These are phyloP conservation scores for Aschersonia sp. DNA, from an alignment of 2,329 filamentous ascomycete genomes.

Conservation along the genomic window DNA sequence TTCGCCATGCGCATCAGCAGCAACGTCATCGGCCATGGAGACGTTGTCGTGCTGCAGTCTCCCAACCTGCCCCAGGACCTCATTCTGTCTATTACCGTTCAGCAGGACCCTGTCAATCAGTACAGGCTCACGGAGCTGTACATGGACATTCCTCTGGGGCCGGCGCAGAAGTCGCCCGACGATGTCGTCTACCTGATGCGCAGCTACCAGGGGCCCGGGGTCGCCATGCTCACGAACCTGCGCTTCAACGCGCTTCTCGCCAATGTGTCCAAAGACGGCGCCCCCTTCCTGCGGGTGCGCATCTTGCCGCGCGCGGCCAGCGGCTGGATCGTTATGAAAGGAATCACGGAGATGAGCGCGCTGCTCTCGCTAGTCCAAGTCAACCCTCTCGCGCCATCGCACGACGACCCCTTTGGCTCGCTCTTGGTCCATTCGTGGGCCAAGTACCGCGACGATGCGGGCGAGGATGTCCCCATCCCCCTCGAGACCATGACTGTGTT, in stretches of 20 bases:
- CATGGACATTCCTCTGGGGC: background rate
- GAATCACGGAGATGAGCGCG: background rate
- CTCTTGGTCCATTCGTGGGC: background rate
- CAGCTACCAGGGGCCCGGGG: background rate
- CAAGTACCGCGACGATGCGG: background rate
- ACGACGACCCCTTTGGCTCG: too few species aligned
- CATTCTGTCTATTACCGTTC: background rate
- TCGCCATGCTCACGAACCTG: background rate
- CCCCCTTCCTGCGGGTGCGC: background rate
- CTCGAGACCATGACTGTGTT: background rate
- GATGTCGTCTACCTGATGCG: background rate
- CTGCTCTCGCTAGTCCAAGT: constrained; percentile 1
- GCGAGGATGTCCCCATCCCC: background rate
- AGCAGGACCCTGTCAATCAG: background rate
- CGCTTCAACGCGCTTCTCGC: background rate
- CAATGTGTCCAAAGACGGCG: background rate
- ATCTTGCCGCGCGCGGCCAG: constrained; percentile 2
- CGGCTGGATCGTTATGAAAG: constrained; percentile 1
- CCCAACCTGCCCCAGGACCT: background rate
- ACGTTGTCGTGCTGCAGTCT: background rate
- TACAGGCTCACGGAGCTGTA: background rate
- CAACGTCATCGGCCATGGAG: background rate
- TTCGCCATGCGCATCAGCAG: background rate
- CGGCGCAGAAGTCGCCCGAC: too few species aligned
- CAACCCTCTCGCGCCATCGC: background rate